phyloP scores from a whole-genome alignment of 2,329 filamentous ascomycete genomes.

The Fusarium circinatum region DNA sequence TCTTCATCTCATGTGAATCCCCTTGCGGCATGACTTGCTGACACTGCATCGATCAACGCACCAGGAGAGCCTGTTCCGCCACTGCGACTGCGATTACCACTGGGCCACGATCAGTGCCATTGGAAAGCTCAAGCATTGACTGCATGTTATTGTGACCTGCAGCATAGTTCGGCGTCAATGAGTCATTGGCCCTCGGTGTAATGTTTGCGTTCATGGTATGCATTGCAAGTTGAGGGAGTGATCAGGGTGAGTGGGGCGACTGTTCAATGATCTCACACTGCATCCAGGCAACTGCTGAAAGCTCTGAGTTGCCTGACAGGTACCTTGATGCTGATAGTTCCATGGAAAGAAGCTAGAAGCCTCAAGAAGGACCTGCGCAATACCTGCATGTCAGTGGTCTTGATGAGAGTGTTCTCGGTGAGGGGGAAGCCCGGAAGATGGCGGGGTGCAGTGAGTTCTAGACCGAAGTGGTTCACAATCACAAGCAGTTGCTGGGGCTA shows the following conservation, averaged over 20 bases:
- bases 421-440: background rate
- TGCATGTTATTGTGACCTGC: too few species aligned
- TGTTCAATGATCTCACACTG: background rate
- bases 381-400: background rate
- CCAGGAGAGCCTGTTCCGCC: too few species aligned
- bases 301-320: background rate
- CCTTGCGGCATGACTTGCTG: background rate
- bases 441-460: background rate
- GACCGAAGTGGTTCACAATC: background rate
- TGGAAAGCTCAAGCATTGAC: background rate
- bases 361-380: background rate
- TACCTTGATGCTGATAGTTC: background rate
- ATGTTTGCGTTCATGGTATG: background rate
- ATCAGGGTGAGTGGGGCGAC: background rate
- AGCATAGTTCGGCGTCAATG: background rate
- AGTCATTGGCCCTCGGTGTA: background rate
- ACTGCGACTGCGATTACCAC: background rate
- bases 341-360: rapidly evolving
- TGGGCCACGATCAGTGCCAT: too few species aligned
- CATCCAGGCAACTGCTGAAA: background rate
- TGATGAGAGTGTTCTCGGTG: background rate
- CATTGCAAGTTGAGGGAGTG: background rate
- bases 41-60: background rate
- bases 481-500: background rate
- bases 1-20: background rate